Evolutionary conservation across 2,329 filamentous ascomycete genomes (phyloP), one percentile per base, ranked within the genome.

Genomic region (Pyricularia sp.): DNA sequence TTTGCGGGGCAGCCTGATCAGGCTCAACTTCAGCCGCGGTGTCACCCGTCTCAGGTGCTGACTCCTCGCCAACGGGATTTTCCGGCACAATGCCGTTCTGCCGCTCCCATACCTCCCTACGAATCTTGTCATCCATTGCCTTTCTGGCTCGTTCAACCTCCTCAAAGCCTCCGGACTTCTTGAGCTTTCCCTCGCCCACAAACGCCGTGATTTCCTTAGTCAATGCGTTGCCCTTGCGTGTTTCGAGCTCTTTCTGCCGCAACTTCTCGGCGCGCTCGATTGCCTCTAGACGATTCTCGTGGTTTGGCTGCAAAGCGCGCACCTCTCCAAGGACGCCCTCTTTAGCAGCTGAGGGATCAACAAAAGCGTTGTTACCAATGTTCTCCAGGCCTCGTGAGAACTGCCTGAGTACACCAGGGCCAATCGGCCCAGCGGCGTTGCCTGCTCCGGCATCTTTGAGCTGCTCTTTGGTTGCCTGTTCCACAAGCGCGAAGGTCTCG

Each of bases 381-480:
- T 83, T 83, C 72, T 81, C 84, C 65, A 89, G 78, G 1, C 85
- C 85, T 72, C 82, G 83, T 68, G 85, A 85, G 72, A 89, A 85
- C 66, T 84, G 83, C 9, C 85, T 79, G 23, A 70, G 66, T 58
- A 74, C 72, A 61, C 70, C 69, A 11, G 76, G 77, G 63, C 84
- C 85, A n/a, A 86, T 87, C 5, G 83, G 83, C 64, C 80, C 82
- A 12, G 81, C 80, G 66, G 83, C 82, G 58, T 78, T 78, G 4
- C 80, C 79, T 6, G 86, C 85, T 66, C 86, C 86, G 65, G 82
- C 86, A 70, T 91, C 90, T 77, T 96, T 92, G 79, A 96, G 92
- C 77, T 99, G 95, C 80, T 98, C 93, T 80, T 97, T 97, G n/a
- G 94, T 98, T 10, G 95, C 95, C 80, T 98, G 92, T 79, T 99